Percentiles rank a stretch among this genome's conserved stretches.
These are phyloP conservation scores for Penicillium taxi DNA, from an alignment of 495 filamentous ascomycete genomes.

Conservation along the genomic window DNA sequence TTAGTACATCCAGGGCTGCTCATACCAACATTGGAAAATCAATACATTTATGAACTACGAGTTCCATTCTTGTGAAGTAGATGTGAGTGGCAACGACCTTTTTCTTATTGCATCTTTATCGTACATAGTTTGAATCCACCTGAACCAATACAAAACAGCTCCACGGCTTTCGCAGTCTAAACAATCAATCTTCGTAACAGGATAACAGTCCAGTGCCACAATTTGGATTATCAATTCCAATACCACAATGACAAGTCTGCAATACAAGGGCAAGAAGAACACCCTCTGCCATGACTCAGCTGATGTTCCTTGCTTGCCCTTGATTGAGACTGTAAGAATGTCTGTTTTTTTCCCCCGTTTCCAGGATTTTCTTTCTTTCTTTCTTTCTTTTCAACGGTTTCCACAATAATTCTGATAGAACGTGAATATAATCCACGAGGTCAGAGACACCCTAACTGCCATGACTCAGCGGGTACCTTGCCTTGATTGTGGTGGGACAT, in stretches of 20 bases:
- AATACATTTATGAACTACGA: not conserved
- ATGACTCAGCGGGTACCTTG: not conserved
- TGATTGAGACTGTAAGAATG: not conserved
- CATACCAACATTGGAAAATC: not conserved
- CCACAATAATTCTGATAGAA: not conserved
- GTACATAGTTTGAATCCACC: conserved; percentile 1
- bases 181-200: too few relatives aligned
- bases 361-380: too few relatives aligned
- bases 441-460: not conserved
- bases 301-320: not conserved
- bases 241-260: too few relatives aligned
- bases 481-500: not conserved
- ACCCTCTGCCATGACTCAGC: not conserved
- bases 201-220: too few relatives aligned
- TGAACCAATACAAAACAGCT: not conserved
- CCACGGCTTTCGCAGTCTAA: too few relatives aligned
- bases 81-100: not conserved
- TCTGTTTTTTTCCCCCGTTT: too few relatives aligned
- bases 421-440: not conserved
- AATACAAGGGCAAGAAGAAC: not conserved
- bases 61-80: not conserved
- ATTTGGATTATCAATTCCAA: too few relatives aligned
- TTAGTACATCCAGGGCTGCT: not conserved
- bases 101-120: not conserved
- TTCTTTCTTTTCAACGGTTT: too few relatives aligned